These are phyloP conservation scores for Reticulascus tulasneorum DNA, from an alignment of 2,329 filamentous ascomycete species.

Conservation along the genomic window DNA sequence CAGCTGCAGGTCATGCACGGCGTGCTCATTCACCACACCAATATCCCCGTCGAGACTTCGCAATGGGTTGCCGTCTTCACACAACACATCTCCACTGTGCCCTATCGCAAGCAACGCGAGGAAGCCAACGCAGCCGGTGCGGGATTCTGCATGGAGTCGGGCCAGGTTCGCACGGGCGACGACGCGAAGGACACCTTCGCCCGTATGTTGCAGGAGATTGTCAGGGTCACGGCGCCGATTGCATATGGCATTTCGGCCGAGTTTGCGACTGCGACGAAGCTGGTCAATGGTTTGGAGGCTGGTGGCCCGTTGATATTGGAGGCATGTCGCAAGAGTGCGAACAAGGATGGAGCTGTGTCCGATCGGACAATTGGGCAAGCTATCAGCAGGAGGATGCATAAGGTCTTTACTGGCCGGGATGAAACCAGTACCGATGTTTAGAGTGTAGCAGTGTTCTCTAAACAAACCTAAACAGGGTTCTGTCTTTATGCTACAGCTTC, in stretches of 20 bases:
- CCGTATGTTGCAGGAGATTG: conserved; percentile 73
- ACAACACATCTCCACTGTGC: conserved; percentile 72
- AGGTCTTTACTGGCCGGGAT: conserved; percentile 56
- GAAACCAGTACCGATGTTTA: conserved; percentile 52
- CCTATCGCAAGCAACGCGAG: conserved; percentile 59
- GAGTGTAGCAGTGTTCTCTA: too few species aligned
- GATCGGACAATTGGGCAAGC: conserved; percentile 54
- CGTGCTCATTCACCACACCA: conserved; percentile 67
- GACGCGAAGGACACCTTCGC: conserved; percentile 63
- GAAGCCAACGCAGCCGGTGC: conserved; percentile 45
- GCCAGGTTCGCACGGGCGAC: conserved; percentile 70
- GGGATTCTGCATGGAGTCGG: conserved; percentile 74
- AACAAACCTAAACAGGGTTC: too few species aligned
- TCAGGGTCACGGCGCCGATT: conserved; percentile 66
- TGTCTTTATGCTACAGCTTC: too few species aligned
- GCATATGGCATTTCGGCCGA: conserved; percentile 64
- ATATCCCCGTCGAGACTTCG: conserved; percentile 57
- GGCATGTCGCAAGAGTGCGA: conserved; percentile 53
- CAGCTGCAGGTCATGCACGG: conserved; percentile 65
- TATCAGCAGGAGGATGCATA: conserved; percentile 55
- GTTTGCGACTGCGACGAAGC: conserved; percentile 52
- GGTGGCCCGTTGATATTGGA: conserved; percentile 60
- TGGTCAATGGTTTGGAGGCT: conserved; percentile 56
- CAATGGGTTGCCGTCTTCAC: conserved; percentile 72
- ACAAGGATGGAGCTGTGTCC: conserved; percentile 52